phyloP scores from a whole-genome alignment of 805 yeast species.

The Starmerella bombicola region DNA sequence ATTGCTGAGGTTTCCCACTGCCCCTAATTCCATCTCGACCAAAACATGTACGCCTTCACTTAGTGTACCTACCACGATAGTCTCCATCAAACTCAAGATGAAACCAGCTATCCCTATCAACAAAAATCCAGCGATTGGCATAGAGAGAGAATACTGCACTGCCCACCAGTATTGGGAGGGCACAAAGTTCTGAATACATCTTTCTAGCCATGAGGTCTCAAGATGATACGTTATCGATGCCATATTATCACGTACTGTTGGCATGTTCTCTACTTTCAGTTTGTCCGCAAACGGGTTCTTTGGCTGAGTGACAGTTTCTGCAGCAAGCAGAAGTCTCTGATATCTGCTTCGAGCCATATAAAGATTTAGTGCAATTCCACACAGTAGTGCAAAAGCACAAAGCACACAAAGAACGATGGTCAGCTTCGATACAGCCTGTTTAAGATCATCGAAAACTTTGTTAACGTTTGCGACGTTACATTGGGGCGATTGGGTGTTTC shows the following conservation, averaged over 20 bases:
- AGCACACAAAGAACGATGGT: conserved; percentile 8
- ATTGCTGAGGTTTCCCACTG: conserved; percentile 14
- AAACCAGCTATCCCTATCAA: conserved; percentile 48
- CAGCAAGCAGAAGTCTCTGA: conserved; percentile 9
- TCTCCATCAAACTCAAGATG: conserved; percentile 43
- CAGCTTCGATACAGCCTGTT: not conserved
- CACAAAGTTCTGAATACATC: not conserved
- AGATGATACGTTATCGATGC: conserved; percentile 3
- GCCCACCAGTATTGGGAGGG: conserved; percentile 33
- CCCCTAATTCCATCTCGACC: conserved; percentile 10
- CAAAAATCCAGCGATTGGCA: conserved; percentile 39
- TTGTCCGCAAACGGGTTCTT: not conserved
- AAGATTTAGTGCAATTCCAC: conserved; percentile 4
- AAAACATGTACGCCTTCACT: conserved; percentile 12
- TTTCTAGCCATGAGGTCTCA: conserved; percentile 4
- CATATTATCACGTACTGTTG: not conserved
- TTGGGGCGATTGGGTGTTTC: not conserved
- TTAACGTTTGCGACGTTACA: conserved; percentile 7
- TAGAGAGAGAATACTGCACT: conserved; percentile 40
- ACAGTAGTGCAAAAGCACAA: conserved; percentile 8
- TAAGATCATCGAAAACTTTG: conserved; percentile 1
- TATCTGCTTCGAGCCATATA: conserved; percentile 11
- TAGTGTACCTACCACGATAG: conserved; percentile 27
- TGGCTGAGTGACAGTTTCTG: not conserved
- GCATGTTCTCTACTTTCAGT: not conserved